These are phyloP conservation scores for Coffea eugenioides DNA, from an alignment of 257 asterid species.

Conservation along the genomic window DNA sequence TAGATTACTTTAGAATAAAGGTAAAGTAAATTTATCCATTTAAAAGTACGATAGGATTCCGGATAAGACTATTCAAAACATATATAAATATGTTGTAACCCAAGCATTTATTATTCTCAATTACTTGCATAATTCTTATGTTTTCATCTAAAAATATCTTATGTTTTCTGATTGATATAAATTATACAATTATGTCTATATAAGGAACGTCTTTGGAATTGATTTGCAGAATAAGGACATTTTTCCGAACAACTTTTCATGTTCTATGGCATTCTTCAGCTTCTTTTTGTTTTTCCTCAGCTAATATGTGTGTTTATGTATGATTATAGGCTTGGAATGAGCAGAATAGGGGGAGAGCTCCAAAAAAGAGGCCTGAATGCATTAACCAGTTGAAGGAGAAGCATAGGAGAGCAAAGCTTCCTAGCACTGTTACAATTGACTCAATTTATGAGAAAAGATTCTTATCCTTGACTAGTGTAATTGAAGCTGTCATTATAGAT, in stretches of 20 bases:
- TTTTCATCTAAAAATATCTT: too few relatives aligned
- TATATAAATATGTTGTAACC: too few relatives aligned
- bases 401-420: constrained; percentile 68
- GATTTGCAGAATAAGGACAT: neutral
- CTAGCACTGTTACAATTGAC: constrained; percentile 68
- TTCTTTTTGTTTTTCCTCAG: neutral
- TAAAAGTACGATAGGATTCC: too few relatives aligned
- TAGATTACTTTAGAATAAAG: too few relatives aligned
- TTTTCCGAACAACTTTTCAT: neutral
- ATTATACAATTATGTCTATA: neutral
- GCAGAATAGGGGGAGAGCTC: constrained; percentile 72
- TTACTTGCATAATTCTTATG: too few relatives aligned
- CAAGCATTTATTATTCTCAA: too few relatives aligned
- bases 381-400: constrained; percentile 59
- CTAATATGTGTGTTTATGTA: constrained; percentile 19
- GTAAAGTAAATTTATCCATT: too few relatives aligned
- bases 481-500: constrained; percentile 83
- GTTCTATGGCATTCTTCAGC: neutral
- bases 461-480: constrained; percentile 69
- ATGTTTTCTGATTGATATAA: neutral
- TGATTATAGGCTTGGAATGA: constrained; percentile 84
- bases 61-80: too few relatives aligned
- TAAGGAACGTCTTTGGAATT: neutral
- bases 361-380: constrained; percentile 63
- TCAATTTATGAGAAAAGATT: constrained; percentile 82